These are phyloP conservation scores for Sarcomyxa edulis DNA, from an alignment of 768 basidiomycete genomes.

Conservation along the genomic window DNA sequence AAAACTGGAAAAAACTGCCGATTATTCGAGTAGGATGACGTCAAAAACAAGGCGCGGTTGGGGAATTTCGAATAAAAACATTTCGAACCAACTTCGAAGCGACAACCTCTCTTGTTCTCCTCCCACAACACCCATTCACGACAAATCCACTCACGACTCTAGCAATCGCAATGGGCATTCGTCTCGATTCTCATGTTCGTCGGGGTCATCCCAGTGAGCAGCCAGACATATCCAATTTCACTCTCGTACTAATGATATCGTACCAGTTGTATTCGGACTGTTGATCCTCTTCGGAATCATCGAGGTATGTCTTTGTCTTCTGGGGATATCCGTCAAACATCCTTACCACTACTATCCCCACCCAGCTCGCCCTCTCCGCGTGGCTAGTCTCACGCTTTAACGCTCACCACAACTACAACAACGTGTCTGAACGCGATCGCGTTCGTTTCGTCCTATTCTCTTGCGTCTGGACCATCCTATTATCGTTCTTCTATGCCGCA, in stretches of 20 bases:
- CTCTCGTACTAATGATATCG: constrained; percentile 3
- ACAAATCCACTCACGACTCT: no score
- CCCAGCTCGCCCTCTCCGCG: constrained; percentile 62
- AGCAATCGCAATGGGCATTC: no score
- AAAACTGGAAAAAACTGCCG: no score
- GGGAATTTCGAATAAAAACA: no score
- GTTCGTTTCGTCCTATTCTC: constrained; percentile 65
- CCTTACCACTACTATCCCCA: background rate
- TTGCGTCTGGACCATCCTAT: constrained; percentile 66
- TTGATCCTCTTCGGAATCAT: constrained; percentile 59
- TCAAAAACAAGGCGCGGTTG: no score
- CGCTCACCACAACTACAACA: constrained; percentile 45
- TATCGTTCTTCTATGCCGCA: constrained; percentile 44
- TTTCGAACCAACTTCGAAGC: no score
- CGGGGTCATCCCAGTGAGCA: constrained; percentile 56
- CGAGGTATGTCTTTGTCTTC: constrained; percentile 51
- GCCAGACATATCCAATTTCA: background rate
- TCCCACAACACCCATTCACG: no score
- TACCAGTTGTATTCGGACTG: constrained; percentile 44
- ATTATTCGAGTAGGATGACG: no score
- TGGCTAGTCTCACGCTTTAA: constrained; percentile 68
- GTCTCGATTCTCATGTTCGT: constrained; percentile 16
- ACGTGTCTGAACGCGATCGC: constrained; percentile 47
- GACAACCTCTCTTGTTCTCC: no score
- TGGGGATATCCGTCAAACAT: background rate